Evolutionary conservation across 2,329 filamentous ascomycete genomes (phyloP).

Genomic region (Cladophialophora bantiana): DNA sequence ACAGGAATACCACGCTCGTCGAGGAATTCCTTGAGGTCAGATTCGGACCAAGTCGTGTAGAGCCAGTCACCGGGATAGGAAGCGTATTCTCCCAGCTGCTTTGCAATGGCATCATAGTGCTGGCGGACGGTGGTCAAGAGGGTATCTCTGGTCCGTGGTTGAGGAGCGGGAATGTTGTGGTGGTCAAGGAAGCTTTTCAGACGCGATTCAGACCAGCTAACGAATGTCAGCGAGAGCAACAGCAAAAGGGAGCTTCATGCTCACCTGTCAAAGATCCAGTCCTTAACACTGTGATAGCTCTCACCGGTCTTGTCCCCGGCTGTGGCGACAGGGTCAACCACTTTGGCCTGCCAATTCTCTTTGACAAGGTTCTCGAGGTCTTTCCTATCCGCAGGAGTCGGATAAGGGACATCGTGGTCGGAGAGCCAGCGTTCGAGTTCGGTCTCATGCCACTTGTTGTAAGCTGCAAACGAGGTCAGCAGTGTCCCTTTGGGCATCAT

Average conservation of each 20-base stretch:
- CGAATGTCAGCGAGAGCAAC: conserved; percentile 47
- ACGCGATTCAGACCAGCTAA: conserved; percentile 88
- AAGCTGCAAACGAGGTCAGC: conserved; percentile 64
- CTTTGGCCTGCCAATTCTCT: conserved; percentile 83
- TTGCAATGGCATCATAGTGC: conserved; percentile 79
- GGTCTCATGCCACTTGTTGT: conserved; percentile 99
- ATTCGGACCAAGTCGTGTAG: conserved; percentile 89
- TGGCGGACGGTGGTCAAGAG: conserved; percentile 78
- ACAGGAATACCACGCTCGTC: conserved; percentile 80
- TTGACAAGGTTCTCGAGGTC: conserved; percentile 91
- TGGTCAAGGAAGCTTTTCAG: conserved; percentile 92
- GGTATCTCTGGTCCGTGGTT: conserved; percentile 84
- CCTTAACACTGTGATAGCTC: conserved; percentile 74
- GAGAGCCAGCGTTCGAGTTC: conserved; percentile 97
- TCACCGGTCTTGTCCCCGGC: conserved; percentile 77
- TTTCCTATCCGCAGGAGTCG: conserved; percentile 88
- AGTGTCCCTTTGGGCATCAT: conserved; percentile 9
- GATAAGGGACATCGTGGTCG: conserved; percentile 89
- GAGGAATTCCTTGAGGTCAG: conserved; percentile 91
- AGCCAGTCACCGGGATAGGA: conserved; percentile 96
- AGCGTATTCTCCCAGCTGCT: conserved; percentile 76
- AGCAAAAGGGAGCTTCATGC: conserved; percentile 36
- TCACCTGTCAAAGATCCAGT: conserved; percentile 90
- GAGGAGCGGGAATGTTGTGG: conserved; percentile 85
- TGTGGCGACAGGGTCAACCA: conserved; percentile 76